Conservation (phyloP, 352 stramenopile species). For the Globisporangium camurandrum region DNA sequence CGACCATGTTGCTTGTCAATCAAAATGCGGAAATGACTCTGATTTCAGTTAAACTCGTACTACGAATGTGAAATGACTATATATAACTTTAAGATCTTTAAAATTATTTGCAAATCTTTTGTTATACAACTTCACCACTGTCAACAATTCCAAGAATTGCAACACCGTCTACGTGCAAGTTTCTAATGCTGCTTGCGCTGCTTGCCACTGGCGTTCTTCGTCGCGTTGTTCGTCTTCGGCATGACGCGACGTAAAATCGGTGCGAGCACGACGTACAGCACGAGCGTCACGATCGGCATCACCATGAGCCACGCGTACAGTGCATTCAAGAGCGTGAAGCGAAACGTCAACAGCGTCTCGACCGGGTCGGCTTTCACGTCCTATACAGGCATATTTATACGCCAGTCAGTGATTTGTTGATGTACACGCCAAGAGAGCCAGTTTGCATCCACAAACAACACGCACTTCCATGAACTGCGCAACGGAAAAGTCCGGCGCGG, state of each 20-base stretch:
- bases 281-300: slow-evolving; percentile 50
- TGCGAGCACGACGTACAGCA: slow-evolving; percentile 58
- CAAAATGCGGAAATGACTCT: too few species aligned
- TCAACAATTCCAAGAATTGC: too few species aligned
- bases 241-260: slow-evolving; percentile 60
- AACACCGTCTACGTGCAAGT: not conserved
- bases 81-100: too few species aligned
- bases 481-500: slow-evolving; percentile 56
- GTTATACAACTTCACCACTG: too few species aligned
- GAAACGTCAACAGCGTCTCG: slow-evolving; percentile 67
- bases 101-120: too few species aligned
- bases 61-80: too few species aligned
- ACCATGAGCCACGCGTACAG: slow-evolving; percentile 77
- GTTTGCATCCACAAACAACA: not conserved
- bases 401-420: not conserved
- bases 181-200: slow-evolving; percentile 20
- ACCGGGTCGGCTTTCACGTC: slow-evolving; percentile 68
- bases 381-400: too few species aligned
- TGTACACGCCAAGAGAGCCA: not conserved
- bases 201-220: slow-evolving; percentile 13
- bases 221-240: slow-evolving; percentile 37
- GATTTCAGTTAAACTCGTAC: too few species aligned
- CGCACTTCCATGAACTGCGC: slow-evolving; percentile 47
- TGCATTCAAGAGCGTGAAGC: slow-evolving; percentile 70
- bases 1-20: too few species aligned